Conservation (phyloP, 306 rosid species). For the Cucumis cinereus region DNA sequence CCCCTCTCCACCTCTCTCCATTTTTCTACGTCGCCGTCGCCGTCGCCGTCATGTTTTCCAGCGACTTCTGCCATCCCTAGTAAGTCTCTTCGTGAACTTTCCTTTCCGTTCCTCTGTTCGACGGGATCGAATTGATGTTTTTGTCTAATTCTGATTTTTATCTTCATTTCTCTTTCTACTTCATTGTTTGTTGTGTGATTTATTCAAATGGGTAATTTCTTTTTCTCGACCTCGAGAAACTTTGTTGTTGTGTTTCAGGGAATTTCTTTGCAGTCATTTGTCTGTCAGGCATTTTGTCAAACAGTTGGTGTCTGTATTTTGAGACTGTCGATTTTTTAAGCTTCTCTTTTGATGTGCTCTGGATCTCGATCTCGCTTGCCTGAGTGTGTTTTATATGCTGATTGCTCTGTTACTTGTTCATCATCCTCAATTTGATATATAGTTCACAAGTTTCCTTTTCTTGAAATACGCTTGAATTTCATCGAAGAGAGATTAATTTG, state of each 20-base stretch:
- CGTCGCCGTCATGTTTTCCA: constrained; percentile 10
- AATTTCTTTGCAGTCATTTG: not conserved
- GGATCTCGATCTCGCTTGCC: not conserved
- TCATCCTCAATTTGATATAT: not conserved
- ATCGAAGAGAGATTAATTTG: not conserved
- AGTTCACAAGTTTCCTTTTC: not conserved
- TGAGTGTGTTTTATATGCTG: not conserved
- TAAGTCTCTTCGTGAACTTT: constrained; percentile 12
- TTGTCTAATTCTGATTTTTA: not conserved
- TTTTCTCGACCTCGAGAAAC: not conserved
- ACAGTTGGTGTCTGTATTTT: not conserved
- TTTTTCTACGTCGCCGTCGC: constrained; percentile 4
- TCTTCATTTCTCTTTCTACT: not conserved
- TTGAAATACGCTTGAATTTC: not conserved
- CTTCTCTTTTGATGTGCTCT: not conserved
- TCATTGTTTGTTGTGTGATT: not conserved
- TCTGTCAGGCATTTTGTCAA: not conserved
- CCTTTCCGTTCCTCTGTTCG: not conserved
- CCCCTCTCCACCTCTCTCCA: constrained; percentile 24
- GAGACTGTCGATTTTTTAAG: not conserved
- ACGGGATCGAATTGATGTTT: not conserved
- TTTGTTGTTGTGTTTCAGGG: not conserved
- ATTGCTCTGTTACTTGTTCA: not conserved
- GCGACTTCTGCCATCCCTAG: constrained; percentile 17
- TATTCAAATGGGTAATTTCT: not conserved